Conservation (phyloP, 768 basidiomycete genomes). For the Butyriboletus loyo region DNA sequence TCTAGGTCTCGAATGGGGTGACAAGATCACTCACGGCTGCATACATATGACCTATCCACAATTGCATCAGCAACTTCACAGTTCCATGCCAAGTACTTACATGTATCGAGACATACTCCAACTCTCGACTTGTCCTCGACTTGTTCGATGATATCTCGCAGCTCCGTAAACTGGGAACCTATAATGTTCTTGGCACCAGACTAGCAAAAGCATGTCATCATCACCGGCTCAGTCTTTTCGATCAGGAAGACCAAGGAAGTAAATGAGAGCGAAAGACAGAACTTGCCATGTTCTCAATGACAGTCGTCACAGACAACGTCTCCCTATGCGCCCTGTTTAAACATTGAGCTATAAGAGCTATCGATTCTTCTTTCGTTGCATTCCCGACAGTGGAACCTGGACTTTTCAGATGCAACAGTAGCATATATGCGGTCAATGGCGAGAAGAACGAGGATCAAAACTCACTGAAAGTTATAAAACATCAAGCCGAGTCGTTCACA, state of each 20-base stretch:
- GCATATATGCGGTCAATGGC: neutral
- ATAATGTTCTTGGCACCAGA: slow-evolving; percentile 79
- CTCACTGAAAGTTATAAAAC: slow-evolving; percentile 85
- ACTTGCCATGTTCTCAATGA: slow-evolving; percentile 84
- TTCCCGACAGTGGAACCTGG: slow-evolving; percentile 82
- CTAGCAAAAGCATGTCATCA: slow-evolving; percentile 32
- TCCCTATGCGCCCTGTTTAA: slow-evolving; percentile 71
- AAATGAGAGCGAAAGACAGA: neutral
- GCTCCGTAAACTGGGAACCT: slow-evolving; percentile 65
- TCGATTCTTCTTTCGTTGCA: slow-evolving; percentile 56
- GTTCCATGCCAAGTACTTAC: slow-evolving; percentile 35
- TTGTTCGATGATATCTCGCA: slow-evolving; percentile 62
- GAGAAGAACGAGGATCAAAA: slow-evolving; percentile 3
- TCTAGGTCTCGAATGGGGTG: slow-evolving; percentile 23
- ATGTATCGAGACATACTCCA: slow-evolving; percentile 85
- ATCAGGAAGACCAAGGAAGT: neutral
- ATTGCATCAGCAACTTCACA: neutral
- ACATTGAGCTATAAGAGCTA: slow-evolving; percentile 63
- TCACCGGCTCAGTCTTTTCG: neutral
- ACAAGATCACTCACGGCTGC: slow-evolving; percentile 63
- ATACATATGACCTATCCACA: slow-evolving; percentile 62
- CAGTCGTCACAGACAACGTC: slow-evolving; percentile 55
- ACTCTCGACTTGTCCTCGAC: slow-evolving; percentile 74
- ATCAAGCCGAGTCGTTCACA: slow-evolving; percentile 73
- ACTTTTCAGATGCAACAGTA: slow-evolving; percentile 33